phyloP scores from a whole-genome alignment of 352 stramenopile species.

The Globisporangium solare region DNA sequence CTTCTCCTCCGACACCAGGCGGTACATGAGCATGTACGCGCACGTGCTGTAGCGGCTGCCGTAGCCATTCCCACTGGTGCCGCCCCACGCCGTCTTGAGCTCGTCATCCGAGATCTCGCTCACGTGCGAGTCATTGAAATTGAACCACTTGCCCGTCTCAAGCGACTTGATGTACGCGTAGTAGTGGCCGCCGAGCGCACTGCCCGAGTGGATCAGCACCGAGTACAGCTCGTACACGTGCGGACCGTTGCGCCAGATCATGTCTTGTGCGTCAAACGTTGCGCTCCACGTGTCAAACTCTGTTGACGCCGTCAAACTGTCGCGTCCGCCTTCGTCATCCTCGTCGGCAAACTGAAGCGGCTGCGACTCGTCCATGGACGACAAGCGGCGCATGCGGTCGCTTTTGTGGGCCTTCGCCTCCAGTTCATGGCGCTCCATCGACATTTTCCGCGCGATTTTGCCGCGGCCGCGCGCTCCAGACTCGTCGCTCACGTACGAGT shows the following conservation, averaged over 20 bases:
- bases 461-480: slow-evolving; percentile 32
- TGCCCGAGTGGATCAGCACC: slow-evolving; percentile 91
- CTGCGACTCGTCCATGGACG: slow-evolving; percentile 75
- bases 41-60: slow-evolving; percentile 66
- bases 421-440: slow-evolving; percentile 75
- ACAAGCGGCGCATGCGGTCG: slow-evolving; percentile 36
- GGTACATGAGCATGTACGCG: slow-evolving; percentile 92
- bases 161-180: slow-evolving; percentile 92
- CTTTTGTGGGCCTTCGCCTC: slow-evolving; percentile 20
- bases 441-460: slow-evolving; percentile 82
- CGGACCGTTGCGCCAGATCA: slow-evolving; percentile 60
- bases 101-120: slow-evolving; percentile 74
- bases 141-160: slow-evolving; percentile 79
- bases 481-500: slow-evolving; percentile 74
- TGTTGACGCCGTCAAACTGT: slow-evolving; percentile 3
- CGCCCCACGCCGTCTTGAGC: slow-evolving; percentile 68
- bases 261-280: slow-evolving; percentile 54
- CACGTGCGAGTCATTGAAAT: slow-evolving; percentile 86
- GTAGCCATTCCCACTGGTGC: slow-evolving; percentile 43
- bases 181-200: slow-evolving; percentile 90
- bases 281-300: slow-evolving; percentile 65
- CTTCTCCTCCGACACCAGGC: slow-evolving; percentile 55
- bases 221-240: slow-evolving; percentile 91
- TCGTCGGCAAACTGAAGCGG: slow-evolving; percentile 30
- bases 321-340: slow-evolving; percentile 8